These are phyloP conservation scores for Leucocoprinus birnbaumii DNA, from an alignment of 768 basidiomycete genomes.

Conservation along the genomic window DNA sequence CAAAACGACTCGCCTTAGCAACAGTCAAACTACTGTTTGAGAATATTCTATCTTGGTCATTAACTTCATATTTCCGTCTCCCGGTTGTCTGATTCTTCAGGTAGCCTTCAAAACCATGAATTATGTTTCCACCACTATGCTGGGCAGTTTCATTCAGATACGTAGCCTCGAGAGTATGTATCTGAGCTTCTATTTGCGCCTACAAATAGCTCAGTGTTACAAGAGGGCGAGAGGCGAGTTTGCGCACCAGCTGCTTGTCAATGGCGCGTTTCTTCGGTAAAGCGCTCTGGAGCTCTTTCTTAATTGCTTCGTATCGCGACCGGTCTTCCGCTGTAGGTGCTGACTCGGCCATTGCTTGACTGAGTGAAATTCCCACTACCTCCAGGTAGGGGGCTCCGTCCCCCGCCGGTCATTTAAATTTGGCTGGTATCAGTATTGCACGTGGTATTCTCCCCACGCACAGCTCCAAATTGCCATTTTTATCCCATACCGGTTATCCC, in stretches of 20 bases:
- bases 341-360: conserved; percentile 34
- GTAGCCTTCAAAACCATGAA: conserved; percentile 85
- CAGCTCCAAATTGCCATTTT: too few species aligned
- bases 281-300: conserved; percentile 72
- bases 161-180: conserved; percentile 71
- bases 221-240: not conserved
- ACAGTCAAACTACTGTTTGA: conserved; percentile 78
- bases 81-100: conserved; percentile 72
- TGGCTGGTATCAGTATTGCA: too few species aligned
- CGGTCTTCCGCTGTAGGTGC: conserved; percentile 63
- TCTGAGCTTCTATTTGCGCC: conserved; percentile 77
- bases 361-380: not conserved
- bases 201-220: conserved; percentile 24
- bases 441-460: too few species aligned
- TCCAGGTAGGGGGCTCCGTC: too few species aligned
- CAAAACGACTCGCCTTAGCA: conserved; percentile 45
- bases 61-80: conserved; percentile 71
- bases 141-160: conserved; percentile 78
- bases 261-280: conserved; percentile 70
- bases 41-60: conserved; percentile 77
- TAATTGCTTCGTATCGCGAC: conserved; percentile 66
- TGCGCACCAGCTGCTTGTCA: conserved; percentile 74
- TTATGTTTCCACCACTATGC: conserved; percentile 82
- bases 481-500: too few species aligned
- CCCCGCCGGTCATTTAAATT: too few species aligned